phyloP scores from a whole-genome alignment of 2,329 filamentous ascomycete genomes.

The Cercospora nicotianae region DNA sequence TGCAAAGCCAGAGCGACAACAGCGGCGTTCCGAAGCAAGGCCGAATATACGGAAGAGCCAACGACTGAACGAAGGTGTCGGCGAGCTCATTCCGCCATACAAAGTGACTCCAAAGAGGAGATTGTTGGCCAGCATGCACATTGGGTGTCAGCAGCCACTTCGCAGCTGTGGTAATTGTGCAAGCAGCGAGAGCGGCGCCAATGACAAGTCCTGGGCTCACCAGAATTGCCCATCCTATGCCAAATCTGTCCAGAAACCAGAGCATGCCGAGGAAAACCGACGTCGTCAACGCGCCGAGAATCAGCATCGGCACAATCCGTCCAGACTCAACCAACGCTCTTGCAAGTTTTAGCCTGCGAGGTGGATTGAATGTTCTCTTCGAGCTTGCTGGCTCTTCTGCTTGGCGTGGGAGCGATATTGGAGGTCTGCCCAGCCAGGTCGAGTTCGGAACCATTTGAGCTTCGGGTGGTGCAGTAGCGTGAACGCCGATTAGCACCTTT shows the following conservation, averaged over 20 bases:
- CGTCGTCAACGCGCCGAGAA: slow-evolving; percentile 4
- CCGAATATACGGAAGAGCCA: slow-evolving; percentile 9
- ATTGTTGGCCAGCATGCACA: slow-evolving; percentile 10
- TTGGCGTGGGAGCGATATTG: slow-evolving; percentile 13
- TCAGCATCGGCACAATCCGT: slow-evolving; percentile 2
- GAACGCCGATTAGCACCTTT: slow-evolving; percentile 11
- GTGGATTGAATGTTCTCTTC: slow-evolving; percentile 12
- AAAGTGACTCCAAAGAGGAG: slow-evolving; percentile 13
- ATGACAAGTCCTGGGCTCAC: slow-evolving; percentile 5
- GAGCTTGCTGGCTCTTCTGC: slow-evolving; percentile 6
- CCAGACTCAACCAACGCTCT: slow-evolving; percentile 8
- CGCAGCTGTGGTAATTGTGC: slow-evolving; percentile 7
- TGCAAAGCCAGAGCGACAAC: slow-evolving; percentile 5
- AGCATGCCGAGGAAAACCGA: slow-evolving; percentile 8
- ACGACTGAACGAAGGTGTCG: slow-evolving; percentile 13
- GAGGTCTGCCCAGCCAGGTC: slow-evolving; percentile 13
- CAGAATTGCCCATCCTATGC: slow-evolving; percentile 10
- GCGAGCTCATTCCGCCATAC: slow-evolving; percentile 15
- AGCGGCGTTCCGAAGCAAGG: slow-evolving; percentile 10
- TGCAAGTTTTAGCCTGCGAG: neutral
- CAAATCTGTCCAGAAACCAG: neutral
- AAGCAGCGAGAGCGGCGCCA: slow-evolving; percentile 1
- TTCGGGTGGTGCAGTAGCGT: slow-evolving; percentile 6
- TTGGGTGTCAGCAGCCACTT: slow-evolving; percentile 15
- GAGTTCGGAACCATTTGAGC: slow-evolving; percentile 7